These are phyloP conservation scores for Neophaeococcomyces aloes DNA, from an alignment of 2,329 filamentous ascomycete species.

Conservation along the genomic window DNA sequence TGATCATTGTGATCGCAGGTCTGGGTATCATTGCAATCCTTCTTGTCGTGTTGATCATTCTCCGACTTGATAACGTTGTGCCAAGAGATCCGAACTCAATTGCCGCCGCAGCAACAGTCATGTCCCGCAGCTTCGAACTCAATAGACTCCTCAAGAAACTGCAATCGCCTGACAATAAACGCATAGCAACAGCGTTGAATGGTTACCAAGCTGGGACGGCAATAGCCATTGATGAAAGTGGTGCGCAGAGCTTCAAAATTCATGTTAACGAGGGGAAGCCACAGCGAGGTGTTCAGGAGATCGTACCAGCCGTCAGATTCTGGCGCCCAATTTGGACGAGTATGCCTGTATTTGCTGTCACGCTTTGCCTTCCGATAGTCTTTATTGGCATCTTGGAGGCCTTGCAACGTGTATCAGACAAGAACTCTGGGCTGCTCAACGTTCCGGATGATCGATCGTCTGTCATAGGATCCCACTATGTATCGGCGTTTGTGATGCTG, in stretches of 20 bases:
- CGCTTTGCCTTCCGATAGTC: conserved; percentile 19
- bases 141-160: conserved; percentile 16
- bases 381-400: conserved; percentile 17
- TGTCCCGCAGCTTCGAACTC: conserved; percentile 19
- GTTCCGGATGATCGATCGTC: conserved; percentile 18
- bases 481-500: conserved; percentile 22
- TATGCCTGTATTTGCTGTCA: conserved; percentile 13
- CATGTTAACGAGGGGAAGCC: conserved; percentile 18
- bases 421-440: conserved; percentile 21
- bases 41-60: conserved; percentile 15
- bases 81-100: conserved; percentile 21
- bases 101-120: conserved; percentile 15
- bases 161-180: conserved; percentile 12
- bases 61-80: conserved; percentile 18
- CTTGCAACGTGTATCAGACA: conserved; percentile 18
- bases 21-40: conserved; percentile 14
- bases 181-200: conserved; percentile 16
- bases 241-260: conserved; percentile 18
- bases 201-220: conserved; percentile 21
- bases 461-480: conserved; percentile 25
- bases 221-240: conserved; percentile 17
- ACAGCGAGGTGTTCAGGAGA: conserved; percentile 8
- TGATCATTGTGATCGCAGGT: conserved; percentile 15
- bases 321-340: conserved; percentile 19
- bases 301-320: conserved; percentile 13